Conservation (phyloP, 192 early-diverging fungal species). For the Rhizophagus sp. region DNA sequence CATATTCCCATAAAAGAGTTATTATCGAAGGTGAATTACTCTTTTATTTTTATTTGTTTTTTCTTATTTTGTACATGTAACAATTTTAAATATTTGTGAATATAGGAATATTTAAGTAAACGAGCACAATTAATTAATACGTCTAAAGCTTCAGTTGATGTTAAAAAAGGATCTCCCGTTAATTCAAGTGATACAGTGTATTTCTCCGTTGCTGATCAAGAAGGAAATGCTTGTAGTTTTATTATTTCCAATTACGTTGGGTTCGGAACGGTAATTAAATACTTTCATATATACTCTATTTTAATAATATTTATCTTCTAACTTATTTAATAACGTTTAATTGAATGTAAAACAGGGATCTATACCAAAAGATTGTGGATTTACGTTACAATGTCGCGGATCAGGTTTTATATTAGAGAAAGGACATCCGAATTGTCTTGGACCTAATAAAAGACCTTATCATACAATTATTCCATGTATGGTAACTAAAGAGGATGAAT, state of each 20-base stretch:
- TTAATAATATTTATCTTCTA: conserved; percentile 27
- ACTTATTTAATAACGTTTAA: background rate
- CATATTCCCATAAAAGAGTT: conserved; percentile 52
- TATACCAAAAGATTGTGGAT: conserved; percentile 61
- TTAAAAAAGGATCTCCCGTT: conserved; percentile 59
- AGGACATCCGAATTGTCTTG: conserved; percentile 64
- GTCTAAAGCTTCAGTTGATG: conserved; percentile 45
- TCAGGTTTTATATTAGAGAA: conserved; percentile 63
- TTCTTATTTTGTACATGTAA: too few relatives aligned
- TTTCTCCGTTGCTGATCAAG: conserved; percentile 69
- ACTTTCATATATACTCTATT: too few relatives aligned
- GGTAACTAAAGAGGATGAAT: conserved; percentile 48
- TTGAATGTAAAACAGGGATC: conserved; percentile 40
- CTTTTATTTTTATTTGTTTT: background rate
- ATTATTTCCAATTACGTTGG: conserved; percentile 58
- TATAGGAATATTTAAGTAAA: conserved; percentile 51
- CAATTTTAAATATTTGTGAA: background rate
- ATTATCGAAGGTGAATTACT: conserved; percentile 45
- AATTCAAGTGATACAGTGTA: conserved; percentile 75
- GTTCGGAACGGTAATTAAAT: conserved; percentile 45
- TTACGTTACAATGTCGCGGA: conserved; percentile 72
- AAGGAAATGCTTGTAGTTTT: conserved; percentile 83
- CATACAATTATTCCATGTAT: conserved; percentile 81
- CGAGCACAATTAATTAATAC: conserved; percentile 61
- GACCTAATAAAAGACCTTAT: conserved; percentile 69